These are phyloP conservation scores for Blepharisma japonicum DNA, from an alignment of 73 alveolate species.

Conservation along the genomic window DNA sequence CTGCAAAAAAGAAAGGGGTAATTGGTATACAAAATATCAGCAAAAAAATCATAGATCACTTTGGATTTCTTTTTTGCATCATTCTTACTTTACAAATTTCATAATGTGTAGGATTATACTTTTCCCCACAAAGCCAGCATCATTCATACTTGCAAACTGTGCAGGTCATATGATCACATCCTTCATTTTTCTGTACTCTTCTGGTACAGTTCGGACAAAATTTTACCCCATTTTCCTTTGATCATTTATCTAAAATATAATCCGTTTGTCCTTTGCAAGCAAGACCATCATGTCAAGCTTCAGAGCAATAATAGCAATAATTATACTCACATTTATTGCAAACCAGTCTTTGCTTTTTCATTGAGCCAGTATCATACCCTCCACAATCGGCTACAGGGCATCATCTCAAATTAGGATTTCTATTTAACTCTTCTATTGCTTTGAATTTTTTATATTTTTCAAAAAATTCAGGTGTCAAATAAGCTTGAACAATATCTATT, in stretches of 20 bases:
- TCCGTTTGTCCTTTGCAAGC: not conserved
- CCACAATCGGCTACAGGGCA: slow-evolving; percentile 5
- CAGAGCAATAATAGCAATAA: slow-evolving; percentile 3
- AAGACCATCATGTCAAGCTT: not conserved
- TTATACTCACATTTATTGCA: slow-evolving; percentile 1
- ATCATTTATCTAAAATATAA: not conserved
- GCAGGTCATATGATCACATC: slow-evolving; percentile 3
- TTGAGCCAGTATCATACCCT: not conserved
- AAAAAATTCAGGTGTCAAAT: not conserved
- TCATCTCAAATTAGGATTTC: not conserved
- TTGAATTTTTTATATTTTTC: not conserved
- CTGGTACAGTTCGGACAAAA: slow-evolving; percentile 1
- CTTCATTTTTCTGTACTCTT: not conserved
- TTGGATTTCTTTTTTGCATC: no score
- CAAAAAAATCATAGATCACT: no score
- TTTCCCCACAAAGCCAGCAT: slow-evolving; percentile 8
- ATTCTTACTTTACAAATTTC: no score
- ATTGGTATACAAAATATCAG: no score
- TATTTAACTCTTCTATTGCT: not conserved
- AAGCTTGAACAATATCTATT: not conserved
- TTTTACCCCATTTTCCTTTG: not conserved
- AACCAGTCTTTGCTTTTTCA: not conserved
- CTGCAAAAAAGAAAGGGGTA: no score
- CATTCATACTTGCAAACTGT: not conserved
- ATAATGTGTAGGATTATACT: not conserved